phyloP scores from a whole-genome alignment of 495 filamentous ascomycete genomes.

The Astrothelium subdiscretum region DNA sequence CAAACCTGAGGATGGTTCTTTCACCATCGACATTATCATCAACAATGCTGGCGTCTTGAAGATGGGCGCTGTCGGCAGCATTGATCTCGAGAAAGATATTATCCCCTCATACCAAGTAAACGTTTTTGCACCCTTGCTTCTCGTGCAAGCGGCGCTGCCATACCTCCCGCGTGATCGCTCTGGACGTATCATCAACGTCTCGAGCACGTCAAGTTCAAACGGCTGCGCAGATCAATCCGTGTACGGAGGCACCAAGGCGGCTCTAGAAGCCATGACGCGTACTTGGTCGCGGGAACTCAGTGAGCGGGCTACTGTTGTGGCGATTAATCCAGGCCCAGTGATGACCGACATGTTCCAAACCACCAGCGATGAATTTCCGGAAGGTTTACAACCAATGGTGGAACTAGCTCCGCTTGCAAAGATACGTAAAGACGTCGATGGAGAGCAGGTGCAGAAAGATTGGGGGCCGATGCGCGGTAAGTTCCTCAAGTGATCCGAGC shows the following conservation, averaged over 20 bases:
- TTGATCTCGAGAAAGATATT: constrained; percentile 53
- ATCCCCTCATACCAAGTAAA: constrained; percentile 65
- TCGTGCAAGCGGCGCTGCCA: constrained; percentile 57
- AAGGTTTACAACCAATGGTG: constrained; percentile 42
- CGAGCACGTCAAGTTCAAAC: constrained; percentile 51
- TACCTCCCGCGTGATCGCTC: constrained; percentile 62
- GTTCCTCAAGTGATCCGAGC: not conserved
- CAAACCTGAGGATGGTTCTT: constrained; percentile 27
- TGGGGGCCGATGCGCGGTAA: not conserved
- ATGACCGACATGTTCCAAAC: constrained; percentile 61
- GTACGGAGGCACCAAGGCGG: constrained; percentile 83
- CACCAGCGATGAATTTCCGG: constrained; percentile 40
- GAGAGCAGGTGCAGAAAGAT: constrained; percentile 48
- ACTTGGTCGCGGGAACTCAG: constrained; percentile 79
- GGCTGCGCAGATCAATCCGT: constrained; percentile 63
- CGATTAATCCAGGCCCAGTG: constrained; percentile 80
- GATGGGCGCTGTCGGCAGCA: constrained; percentile 30
- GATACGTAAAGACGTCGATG: constrained; percentile 43
- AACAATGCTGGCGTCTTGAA: constrained; percentile 75
- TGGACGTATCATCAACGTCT: constrained; percentile 72
- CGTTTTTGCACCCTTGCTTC: constrained; percentile 68
- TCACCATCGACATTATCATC: constrained; percentile 75
- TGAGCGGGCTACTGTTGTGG: constrained; percentile 70
- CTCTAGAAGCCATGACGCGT: constrained; percentile 83
- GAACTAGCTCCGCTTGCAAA: constrained; percentile 55